A percentile compares a stretch with the other conserved stretches of the same genome.
Evolutionary conservation across 345 rosid genomes (phyloP).

Genomic region (Populus davidiana): DNA sequence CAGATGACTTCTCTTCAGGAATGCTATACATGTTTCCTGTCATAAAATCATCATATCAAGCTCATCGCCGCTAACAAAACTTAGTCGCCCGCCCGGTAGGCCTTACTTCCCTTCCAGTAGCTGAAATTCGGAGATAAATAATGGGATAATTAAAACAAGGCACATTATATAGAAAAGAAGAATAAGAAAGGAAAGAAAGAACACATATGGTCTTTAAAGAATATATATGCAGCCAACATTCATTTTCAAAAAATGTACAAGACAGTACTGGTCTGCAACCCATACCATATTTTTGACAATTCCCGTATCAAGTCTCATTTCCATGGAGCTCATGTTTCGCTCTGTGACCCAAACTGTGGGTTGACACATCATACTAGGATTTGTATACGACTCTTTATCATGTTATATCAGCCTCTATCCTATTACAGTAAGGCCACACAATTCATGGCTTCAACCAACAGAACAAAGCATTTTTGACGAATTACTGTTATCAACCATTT

Average conservation of each 20-base stretch:
- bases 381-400: neutral
- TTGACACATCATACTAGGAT: neutral
- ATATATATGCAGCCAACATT: neutral
- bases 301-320: neutral
- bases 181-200: neutral
- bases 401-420: neutral
- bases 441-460: neutral
- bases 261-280: neutral
- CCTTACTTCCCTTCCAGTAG: conserved; percentile 28
- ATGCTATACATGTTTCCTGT: conserved; percentile 26
- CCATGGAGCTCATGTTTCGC: neutral
- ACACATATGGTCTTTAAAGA: neutral
- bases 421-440: neutral
- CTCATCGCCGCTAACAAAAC: conserved; percentile 77
- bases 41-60: conserved; percentile 76
- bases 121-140: conserved; percentile 27
- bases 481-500: neutral
- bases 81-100: conserved; percentile 60
- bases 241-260: neutral
- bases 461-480: neutral
- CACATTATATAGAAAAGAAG: neutral
- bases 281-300: neutral
- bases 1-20: conserved; percentile 32
- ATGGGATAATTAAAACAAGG: neutral
- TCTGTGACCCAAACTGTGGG: neutral